Evolutionary conservation across 305 asterid genomes (phyloP).

Genomic region (Salvia sclarea): DNA sequence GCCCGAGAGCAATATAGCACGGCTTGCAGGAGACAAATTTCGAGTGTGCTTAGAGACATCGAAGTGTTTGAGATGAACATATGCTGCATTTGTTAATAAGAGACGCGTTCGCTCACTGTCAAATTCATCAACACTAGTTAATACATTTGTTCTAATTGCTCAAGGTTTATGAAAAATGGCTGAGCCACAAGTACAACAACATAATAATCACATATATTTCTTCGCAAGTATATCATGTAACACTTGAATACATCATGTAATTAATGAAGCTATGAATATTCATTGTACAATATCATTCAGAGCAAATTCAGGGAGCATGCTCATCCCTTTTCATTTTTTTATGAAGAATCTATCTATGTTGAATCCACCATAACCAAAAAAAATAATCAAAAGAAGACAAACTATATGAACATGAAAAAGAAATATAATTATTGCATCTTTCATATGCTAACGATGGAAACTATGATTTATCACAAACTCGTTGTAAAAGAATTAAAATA

Average conservation of each 20-base stretch:
- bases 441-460: not conserved
- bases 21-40: conserved; percentile 89
- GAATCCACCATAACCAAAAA: not conserved
- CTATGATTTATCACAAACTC: not conserved
- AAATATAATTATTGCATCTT: not conserved
- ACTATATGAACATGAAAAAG: not conserved
- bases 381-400: not conserved
- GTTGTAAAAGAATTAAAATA: too few species aligned
- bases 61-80: conserved; percentile 73
- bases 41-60: conserved; percentile 86
- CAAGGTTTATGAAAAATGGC: not conserved
- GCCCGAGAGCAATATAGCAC: conserved; percentile 87
- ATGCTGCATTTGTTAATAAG: conserved; percentile 83
- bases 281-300: not conserved
- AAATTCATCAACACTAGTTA: conserved; percentile 35
- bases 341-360: not conserved
- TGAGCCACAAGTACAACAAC: too few species aligned
- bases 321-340: not conserved
- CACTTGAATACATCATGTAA: not conserved
- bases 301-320: not conserved
- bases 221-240: not conserved
- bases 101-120: conserved; percentile 73
- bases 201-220: not conserved
- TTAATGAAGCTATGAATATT: not conserved
- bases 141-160: too few species aligned